phyloP scores from a whole-genome alignment of 139 green algal species.

The Microglena sp. region DNA sequence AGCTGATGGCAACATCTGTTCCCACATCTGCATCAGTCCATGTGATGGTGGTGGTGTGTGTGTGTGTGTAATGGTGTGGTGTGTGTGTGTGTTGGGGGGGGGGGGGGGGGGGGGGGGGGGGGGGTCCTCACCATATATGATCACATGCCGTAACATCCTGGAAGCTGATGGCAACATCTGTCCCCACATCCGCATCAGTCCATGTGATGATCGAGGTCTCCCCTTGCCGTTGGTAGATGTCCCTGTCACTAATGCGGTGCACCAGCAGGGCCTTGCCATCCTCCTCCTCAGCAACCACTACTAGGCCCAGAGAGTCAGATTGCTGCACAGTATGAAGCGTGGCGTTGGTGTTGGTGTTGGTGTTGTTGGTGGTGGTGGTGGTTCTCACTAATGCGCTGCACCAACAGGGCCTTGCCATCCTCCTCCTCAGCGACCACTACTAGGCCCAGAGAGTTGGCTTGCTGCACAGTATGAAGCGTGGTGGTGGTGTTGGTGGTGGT shows the following conservation, averaged over 20 bases:
- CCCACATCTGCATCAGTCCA: constrained; percentile 82
- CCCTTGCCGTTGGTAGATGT: constrained; percentile 83
- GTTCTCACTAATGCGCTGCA: too few species aligned
- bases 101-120: too few species aligned
- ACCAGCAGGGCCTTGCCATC: constrained; percentile 66
- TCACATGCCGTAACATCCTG: constrained; percentile 80
- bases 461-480: too few species aligned
- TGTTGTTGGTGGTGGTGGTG: too few species aligned
- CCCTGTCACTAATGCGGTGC: constrained; percentile 73
- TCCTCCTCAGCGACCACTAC: constrained; percentile 82
- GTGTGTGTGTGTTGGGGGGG: too few species aligned
- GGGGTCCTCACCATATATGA: constrained; percentile 77
- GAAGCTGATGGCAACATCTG: constrained; percentile 94
- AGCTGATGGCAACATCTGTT: constrained; percentile 93
- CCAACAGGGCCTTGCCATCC: constrained; percentile 61
- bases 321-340: too few species aligned
- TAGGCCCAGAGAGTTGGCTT: constrained; percentile 63
- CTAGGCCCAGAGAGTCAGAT: constrained; percentile 61
- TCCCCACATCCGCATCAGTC: constrained; percentile 76
- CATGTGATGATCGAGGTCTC: constrained; percentile 99
- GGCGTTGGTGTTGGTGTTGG: too few species aligned
- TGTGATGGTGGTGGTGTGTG: constrained; percentile 97
- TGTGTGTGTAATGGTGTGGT: too few species aligned
- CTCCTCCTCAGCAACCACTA: constrained; percentile 81
- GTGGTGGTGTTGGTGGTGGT: too few species aligned